Evolutionary conservation across 352 stramenopile species (phyloP).

Genomic region (Phytophthora pistaciae): DNA sequence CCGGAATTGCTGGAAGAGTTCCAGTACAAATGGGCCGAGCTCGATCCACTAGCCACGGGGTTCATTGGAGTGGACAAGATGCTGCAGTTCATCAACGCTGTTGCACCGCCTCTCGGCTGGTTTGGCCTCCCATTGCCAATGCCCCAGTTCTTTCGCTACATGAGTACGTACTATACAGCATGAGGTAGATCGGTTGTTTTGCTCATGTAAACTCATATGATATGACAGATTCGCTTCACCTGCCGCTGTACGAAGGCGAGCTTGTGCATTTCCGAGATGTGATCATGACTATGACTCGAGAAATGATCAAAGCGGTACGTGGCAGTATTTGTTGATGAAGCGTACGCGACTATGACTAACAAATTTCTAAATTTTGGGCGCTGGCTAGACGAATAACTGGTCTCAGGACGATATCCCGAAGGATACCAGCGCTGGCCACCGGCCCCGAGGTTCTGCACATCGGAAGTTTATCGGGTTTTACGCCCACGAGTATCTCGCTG

Average conservation of each 20-base stretch:
- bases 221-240: constrained; percentile 48
- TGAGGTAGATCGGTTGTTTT: background rate
- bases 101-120: constrained; percentile 76
- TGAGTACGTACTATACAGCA: constrained; percentile 35
- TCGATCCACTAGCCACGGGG: constrained; percentile 85
- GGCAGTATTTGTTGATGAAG: background rate
- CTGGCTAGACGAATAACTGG: constrained; percentile 6
- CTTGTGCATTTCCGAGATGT: constrained; percentile 88
- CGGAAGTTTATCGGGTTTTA: constrained; percentile 53
- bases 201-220: background rate
- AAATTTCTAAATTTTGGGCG: background rate
- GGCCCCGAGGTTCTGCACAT: background rate
- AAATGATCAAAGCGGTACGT: constrained; percentile 71
- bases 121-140: constrained; percentile 40
- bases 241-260: constrained; percentile 82
- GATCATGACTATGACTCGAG: constrained; percentile 67
- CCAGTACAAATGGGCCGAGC: constrained; percentile 82
- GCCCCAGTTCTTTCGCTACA: constrained; percentile 48
- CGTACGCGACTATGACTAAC: background rate
- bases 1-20: constrained; percentile 90
- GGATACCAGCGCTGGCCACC: constrained; percentile 13
- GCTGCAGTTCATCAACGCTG: constrained; percentile 65
- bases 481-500: constrained; percentile 68
- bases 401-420: background rate
- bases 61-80: constrained; percentile 81